Evolutionary conservation across 306 rosid species (phyloP).

Genomic region (Luffa aegyptiaca): DNA sequence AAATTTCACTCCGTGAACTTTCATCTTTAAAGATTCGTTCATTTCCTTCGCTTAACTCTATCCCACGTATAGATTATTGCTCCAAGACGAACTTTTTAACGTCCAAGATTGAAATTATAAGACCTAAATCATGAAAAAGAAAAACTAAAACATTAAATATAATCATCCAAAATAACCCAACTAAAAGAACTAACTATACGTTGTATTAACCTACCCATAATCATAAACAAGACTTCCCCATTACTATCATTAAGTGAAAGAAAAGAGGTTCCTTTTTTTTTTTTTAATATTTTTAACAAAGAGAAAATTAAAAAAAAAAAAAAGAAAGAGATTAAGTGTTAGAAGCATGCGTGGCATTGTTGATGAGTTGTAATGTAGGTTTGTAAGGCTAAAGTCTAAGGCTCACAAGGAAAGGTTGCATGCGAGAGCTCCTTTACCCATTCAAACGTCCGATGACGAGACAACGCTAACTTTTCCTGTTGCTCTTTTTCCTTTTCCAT

Average conservation of each 20-base stretch:
- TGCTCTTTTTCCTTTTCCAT: slow-evolving; percentile 12
- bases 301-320: not conserved
- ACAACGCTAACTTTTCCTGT: slow-evolving; percentile 9
- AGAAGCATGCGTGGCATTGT: not conserved
- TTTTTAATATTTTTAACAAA: not conserved
- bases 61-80: not conserved
- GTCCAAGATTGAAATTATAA: not conserved
- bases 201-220: not conserved
- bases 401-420: slow-evolving; percentile 7
- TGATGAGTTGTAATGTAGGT: not conserved
- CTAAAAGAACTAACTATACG: too few species aligned
- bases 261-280: too few species aligned
- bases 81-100: not conserved
- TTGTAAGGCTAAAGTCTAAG: not conserved
- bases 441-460: slow-evolving; percentile 18
- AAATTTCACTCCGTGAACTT: not conserved
- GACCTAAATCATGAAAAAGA: not conserved
- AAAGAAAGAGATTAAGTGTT: not conserved
- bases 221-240: not conserved
- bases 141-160: not conserved
- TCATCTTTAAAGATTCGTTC: too few species aligned
- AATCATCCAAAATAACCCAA: too few species aligned
- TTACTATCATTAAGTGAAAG: not conserved
- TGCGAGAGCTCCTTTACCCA: slow-evolving; percentile 20
- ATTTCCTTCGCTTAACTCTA: too few species aligned